Evolutionary conservation across 768 basidiomycete species (phyloP).

Genomic region (Tricholomella constricta): DNA sequence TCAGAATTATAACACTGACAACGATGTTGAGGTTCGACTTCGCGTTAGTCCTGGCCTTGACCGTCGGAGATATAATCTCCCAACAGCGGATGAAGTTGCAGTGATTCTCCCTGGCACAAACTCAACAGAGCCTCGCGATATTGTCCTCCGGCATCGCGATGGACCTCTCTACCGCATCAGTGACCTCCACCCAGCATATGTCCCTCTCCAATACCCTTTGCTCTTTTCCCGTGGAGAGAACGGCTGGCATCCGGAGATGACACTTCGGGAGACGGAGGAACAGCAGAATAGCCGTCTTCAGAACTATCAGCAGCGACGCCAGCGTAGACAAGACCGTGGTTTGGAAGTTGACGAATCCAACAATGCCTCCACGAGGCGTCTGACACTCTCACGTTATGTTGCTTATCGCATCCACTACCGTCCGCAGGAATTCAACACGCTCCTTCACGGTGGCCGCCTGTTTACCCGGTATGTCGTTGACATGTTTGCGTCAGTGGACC

Average conservation of each 20-base stretch:
- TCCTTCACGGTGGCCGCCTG: constrained; percentile 34
- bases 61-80: constrained; percentile 39
- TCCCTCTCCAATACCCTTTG: constrained; percentile 43
- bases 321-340: too few species aligned
- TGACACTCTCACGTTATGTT: constrained; percentile 28
- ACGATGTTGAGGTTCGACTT: constrained; percentile 8
- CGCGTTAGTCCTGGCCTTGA: neutral
- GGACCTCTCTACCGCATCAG: constrained; percentile 30
- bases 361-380: constrained; percentile 4
- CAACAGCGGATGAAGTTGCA: constrained; percentile 43
- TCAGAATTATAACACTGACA: neutral
- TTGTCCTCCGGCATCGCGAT: constrained; percentile 28
- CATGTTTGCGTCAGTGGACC: constrained; percentile 39
- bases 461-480: constrained; percentile 43
- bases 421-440: constrained; percentile 19
- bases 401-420: constrained; percentile 31
- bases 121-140: constrained; percentile 28
- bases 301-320: neutral
- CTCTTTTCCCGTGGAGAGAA: constrained; percentile 41
- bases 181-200: constrained; percentile 37
- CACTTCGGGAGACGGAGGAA: too few species aligned
- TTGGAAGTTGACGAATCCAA: constrained; percentile 2
- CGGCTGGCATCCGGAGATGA: constrained; percentile 37
- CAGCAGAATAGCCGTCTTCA: too few species aligned
- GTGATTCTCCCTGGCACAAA: constrained; percentile 40